Conservation (phyloP, 73 alveolate genomes). For the Paramecium sexaurelia region DNA sequence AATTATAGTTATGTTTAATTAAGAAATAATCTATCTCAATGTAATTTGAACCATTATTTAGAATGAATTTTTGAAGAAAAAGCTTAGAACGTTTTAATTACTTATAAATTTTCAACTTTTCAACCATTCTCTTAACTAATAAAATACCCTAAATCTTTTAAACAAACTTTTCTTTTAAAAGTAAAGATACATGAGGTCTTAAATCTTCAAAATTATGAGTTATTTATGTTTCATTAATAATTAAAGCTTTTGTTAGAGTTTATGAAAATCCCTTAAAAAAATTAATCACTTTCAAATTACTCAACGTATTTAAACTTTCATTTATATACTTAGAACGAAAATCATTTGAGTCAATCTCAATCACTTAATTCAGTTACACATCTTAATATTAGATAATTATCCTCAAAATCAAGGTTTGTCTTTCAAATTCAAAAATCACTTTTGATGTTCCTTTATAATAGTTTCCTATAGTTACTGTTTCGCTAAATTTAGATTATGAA, state of each 20-base stretch:
- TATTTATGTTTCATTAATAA: neutral
- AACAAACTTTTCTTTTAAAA: neutral
- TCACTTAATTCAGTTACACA: neutral
- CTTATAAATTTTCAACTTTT: neutral
- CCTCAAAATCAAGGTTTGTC: neutral
- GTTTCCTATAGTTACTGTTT: neutral
- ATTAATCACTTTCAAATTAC: neutral
- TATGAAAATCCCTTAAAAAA: neutral
- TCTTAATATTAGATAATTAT: neutral
- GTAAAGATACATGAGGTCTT: neutral
- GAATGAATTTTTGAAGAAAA: neutral
- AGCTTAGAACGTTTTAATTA: constrained; percentile 6
- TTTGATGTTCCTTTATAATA: neutral
- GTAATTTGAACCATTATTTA: neutral
- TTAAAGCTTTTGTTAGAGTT: neutral
- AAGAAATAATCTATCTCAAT: neutral
- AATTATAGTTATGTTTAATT: neutral
- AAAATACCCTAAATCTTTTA: neutral
- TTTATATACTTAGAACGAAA: neutral
- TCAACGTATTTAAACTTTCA: neutral
- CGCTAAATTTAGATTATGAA: neutral
- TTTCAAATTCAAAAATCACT: neutral
- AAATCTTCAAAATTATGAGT: constrained; percentile 25
- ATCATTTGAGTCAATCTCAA: neutral
- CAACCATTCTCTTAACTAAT: constrained; percentile 2